phyloP scores from a whole-genome alignment of 176 grass and related monocot genomes.

The Oryza coarctata region DNA sequence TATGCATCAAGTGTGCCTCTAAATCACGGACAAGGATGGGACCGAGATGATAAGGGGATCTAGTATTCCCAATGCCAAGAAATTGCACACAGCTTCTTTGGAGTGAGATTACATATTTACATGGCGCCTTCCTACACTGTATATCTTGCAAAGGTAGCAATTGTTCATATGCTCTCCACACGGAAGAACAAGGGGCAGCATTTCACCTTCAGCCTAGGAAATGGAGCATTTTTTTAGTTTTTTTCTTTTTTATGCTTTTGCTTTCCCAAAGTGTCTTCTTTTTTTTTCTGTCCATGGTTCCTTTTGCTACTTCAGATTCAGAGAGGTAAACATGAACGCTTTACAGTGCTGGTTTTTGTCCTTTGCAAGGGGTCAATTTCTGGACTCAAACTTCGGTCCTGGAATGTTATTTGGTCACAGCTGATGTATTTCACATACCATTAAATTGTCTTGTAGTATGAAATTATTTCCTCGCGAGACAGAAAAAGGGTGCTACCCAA shows the following conservation, averaged over 20 bases:
- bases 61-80: slow-evolving; percentile 23
- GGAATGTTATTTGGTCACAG: neutral
- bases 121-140: slow-evolving; percentile 1
- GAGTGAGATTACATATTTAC: neutral
- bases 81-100: slow-evolving; percentile 19
- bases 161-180: slow-evolving; percentile 1
- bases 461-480: neutral
- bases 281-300: neutral
- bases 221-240: slow-evolving; percentile 11
- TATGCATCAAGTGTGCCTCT: slow-evolving; percentile 17
- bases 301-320: neutral
- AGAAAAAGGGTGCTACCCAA: too few species aligned
- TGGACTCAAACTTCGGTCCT: neutral
- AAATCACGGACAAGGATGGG: slow-evolving; percentile 30
- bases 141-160: slow-evolving; percentile 38
- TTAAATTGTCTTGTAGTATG: neutral
- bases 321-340: neutral
- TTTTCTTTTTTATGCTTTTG: slow-evolving; percentile 24
- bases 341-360: neutral
- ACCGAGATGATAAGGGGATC: slow-evolving; percentile 29
- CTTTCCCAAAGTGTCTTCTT: slow-evolving; percentile 31
- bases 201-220: slow-evolving; percentile 23
- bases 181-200: slow-evolving; percentile 9
- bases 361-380: neutral
- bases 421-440: neutral